These are phyloP conservation scores for Suillus fuscotomentosus DNA, from an alignment of 768 basidiomycete genomes.

Conservation along the genomic window DNA sequence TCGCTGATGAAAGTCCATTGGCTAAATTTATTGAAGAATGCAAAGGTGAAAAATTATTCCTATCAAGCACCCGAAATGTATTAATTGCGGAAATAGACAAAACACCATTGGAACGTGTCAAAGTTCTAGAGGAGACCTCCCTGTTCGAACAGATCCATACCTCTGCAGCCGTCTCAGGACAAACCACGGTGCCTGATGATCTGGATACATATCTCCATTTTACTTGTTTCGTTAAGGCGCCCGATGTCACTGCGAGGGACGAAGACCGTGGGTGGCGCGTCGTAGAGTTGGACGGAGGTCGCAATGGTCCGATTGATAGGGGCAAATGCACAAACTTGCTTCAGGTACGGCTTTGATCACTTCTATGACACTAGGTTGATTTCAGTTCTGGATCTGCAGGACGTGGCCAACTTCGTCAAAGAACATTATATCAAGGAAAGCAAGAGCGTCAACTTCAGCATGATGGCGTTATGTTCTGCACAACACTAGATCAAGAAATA, in stretches of 20 bases:
- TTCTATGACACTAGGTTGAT: not conserved
- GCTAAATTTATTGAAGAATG: slow-evolving; percentile 65
- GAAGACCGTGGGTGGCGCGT: slow-evolving; percentile 42
- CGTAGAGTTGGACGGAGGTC: slow-evolving; percentile 82
- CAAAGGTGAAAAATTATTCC: slow-evolving; percentile 40
- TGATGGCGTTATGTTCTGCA: slow-evolving; percentile 46
- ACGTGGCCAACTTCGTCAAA: slow-evolving; percentile 45
- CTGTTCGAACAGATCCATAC: slow-evolving; percentile 80
- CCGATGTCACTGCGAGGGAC: slow-evolving; percentile 32
- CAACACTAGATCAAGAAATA: slow-evolving; percentile 1
- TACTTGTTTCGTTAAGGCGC: slow-evolving; percentile 79
- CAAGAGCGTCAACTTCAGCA: slow-evolving; percentile 42
- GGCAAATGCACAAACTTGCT: slow-evolving; percentile 63
- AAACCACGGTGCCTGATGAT: slow-evolving; percentile 61
- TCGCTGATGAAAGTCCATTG: slow-evolving; percentile 57
- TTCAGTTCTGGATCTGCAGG: slow-evolving; percentile 27
- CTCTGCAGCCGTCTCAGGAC: slow-evolving; percentile 65
- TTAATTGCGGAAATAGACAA: slow-evolving; percentile 41
- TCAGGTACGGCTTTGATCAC: slow-evolving; percentile 34
- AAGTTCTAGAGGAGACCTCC: slow-evolving; percentile 69
- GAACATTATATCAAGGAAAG: slow-evolving; percentile 40
- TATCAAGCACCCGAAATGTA: not conserved
- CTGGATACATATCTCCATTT: slow-evolving; percentile 82
- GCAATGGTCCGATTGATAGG: slow-evolving; percentile 78
- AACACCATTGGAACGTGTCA: slow-evolving; percentile 70